Evolutionary conservation across 768 basidiomycete genomes (phyloP).

Genomic region (Termitomyces sp.): DNA sequence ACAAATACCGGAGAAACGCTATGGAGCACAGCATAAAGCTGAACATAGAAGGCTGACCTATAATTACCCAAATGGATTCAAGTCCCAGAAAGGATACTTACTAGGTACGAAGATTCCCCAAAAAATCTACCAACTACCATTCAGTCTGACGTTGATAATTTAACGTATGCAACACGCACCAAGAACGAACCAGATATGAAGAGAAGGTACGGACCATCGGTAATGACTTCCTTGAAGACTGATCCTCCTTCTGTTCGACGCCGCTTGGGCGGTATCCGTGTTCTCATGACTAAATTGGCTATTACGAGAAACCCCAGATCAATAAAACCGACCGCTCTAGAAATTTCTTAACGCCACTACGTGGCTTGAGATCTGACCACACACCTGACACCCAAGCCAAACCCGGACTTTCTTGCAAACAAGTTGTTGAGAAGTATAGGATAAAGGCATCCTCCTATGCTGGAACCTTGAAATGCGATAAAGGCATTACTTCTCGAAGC

Average conservation of each 20-base stretch:
- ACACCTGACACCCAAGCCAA: constrained; percentile 38
- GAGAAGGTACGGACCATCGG: constrained; percentile 36
- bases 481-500: not conserved
- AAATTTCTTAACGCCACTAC: constrained; percentile 12
- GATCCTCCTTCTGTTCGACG: constrained; percentile 15
- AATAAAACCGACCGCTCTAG: constrained; percentile 40
- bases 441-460: constrained; percentile 45
- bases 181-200: constrained; percentile 37
- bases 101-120: constrained; percentile 49
- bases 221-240: constrained; percentile 27
- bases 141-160: not conserved
- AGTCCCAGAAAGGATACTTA: constrained; percentile 17
- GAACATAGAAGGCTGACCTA: constrained; percentile 43
- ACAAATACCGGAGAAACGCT: constrained; percentile 31
- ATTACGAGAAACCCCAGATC: constrained; percentile 37
- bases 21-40: constrained; percentile 38
- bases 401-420: constrained; percentile 29
- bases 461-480: constrained; percentile 25
- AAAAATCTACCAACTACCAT: constrained; percentile 24
- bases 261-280: constrained; percentile 28
- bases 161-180: constrained; percentile 14
- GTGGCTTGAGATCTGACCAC: constrained; percentile 15
- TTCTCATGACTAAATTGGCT: constrained; percentile 39
- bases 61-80: not conserved
- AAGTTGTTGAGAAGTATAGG: constrained; percentile 49